phyloP scores from a whole-genome alignment of 441 rosid genomes.

The Rhodomyrtus psidioides region DNA sequence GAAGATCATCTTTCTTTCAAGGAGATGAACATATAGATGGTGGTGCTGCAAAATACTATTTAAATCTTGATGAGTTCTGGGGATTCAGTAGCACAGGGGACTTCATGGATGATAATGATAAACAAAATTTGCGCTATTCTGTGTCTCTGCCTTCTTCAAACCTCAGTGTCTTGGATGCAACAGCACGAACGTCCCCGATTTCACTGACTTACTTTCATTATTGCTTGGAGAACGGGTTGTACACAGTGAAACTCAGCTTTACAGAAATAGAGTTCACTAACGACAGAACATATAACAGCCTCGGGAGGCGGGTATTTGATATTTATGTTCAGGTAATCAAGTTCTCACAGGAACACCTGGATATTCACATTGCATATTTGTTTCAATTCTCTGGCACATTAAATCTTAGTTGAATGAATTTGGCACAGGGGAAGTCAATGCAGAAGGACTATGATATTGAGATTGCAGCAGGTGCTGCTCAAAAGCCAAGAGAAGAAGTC shows the following conservation, averaged over 20 bases:
- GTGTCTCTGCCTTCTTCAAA: neutral
- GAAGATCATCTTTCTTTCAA: conserved; percentile 17
- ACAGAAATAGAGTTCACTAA: conserved; percentile 43
- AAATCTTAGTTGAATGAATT: neutral
- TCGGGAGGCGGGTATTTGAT: conserved; percentile 56
- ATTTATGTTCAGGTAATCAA: conserved; percentile 48
- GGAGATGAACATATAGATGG: conserved; percentile 26
- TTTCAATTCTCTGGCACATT: neutral
- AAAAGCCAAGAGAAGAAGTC: conserved; percentile 21
- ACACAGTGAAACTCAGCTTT: conserved; percentile 41
- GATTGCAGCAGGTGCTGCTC: conserved; percentile 37
- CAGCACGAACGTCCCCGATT: conserved; percentile 51
- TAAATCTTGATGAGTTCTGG: conserved; percentile 25
- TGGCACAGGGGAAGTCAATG: conserved; percentile 32
- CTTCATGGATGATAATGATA: conserved; percentile 25
- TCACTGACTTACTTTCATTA: conserved; percentile 57
- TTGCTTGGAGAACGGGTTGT: conserved; percentile 53
- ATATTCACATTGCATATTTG: neutral
- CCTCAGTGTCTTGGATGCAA: conserved; percentile 21
- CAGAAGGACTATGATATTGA: conserved; percentile 43
- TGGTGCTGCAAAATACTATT: conserved; percentile 29
- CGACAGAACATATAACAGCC: conserved; percentile 31
- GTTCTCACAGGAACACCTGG: neutral
- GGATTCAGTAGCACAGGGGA: conserved; percentile 45
- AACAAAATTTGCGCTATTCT: conserved; percentile 13